Evolutionary conservation across 2,329 filamentous ascomycete species (phyloP).

Genomic region (Aspergillus sp.): DNA sequence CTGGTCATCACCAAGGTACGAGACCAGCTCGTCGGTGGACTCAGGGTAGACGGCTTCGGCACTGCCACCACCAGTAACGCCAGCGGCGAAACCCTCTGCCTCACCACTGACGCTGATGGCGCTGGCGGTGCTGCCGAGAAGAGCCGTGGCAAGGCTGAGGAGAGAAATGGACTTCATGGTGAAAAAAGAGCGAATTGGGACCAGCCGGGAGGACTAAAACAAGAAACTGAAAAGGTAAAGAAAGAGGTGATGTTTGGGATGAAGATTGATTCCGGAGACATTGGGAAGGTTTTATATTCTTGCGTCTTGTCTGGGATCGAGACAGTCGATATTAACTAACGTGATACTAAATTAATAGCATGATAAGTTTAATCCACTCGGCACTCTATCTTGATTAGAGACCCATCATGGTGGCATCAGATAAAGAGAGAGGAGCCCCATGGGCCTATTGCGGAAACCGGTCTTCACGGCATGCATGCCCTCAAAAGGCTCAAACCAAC

Average conservation of each 20-base stretch:
- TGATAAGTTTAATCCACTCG: background rate
- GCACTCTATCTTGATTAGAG: background rate
- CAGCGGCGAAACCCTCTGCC: slow-evolving; percentile 51
- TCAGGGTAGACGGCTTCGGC: slow-evolving; percentile 56
- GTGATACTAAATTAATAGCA: background rate
- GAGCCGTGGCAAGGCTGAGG: slow-evolving; percentile 17
- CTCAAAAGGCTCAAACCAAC: background rate
- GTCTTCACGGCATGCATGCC: background rate
- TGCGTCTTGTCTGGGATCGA: background rate
- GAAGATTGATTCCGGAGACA: background rate
- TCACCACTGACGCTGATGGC: slow-evolving; percentile 27
- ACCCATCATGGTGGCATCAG: slow-evolving; percentile 1
- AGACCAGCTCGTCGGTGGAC: slow-evolving; percentile 58
- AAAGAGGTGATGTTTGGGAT: slow-evolving; percentile 6
- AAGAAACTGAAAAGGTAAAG: slow-evolving; percentile 1
- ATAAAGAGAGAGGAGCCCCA: background rate
- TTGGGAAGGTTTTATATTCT: background rate
- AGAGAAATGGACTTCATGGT: slow-evolving; percentile 20
- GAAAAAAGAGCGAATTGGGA: slow-evolving; percentile 8
- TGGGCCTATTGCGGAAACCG: background rate
- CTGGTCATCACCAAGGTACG: slow-evolving; percentile 56
- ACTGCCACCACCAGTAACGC: slow-evolving; percentile 61
- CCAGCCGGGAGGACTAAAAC: slow-evolving; percentile 10
- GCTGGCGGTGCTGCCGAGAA: slow-evolving; percentile 16
- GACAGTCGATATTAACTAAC: background rate